Evolutionary conservation across 1,139 yeast genomes (phyloP).

Genomic region (Diutina mesorugosa): DNA sequence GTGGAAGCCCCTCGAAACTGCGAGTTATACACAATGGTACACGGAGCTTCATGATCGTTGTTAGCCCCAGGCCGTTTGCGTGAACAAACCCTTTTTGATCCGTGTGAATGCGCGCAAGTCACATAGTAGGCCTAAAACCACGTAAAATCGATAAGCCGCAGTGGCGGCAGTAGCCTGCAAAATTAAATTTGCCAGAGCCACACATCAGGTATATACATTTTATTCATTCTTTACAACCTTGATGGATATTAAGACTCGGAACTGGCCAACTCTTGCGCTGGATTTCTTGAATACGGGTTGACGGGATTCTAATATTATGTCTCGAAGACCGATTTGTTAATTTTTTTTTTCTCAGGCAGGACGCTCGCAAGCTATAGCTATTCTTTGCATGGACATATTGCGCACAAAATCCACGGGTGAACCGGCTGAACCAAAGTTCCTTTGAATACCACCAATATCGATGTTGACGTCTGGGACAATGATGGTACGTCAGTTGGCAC

Average conservation of each 20-base stretch:
- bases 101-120: not conserved
- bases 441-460: not conserved
- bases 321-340: too few relatives aligned
- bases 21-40: not conserved
- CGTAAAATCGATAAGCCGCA: not conserved
- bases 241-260: too few relatives aligned
- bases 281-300: too few relatives aligned
- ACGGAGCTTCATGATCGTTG: not conserved
- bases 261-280: too few relatives aligned
- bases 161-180: not conserved
- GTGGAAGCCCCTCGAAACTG: not conserved
- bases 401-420: not conserved
- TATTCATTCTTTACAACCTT: too few relatives aligned
- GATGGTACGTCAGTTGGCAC: not conserved
- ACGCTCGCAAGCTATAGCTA: not conserved
- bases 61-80: not conserved
- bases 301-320: too few relatives aligned
- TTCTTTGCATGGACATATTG: not conserved
- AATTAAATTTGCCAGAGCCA: too few relatives aligned
- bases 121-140: not conserved
- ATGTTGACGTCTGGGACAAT: not conserved
- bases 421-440: not conserved
- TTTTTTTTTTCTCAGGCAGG: not conserved
- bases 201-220: too few relatives aligned
- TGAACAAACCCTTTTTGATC: not conserved